Evolutionary conservation across 768 basidiomycete species (phyloP).

Genomic region (Naematelia aurantialba): DNA sequence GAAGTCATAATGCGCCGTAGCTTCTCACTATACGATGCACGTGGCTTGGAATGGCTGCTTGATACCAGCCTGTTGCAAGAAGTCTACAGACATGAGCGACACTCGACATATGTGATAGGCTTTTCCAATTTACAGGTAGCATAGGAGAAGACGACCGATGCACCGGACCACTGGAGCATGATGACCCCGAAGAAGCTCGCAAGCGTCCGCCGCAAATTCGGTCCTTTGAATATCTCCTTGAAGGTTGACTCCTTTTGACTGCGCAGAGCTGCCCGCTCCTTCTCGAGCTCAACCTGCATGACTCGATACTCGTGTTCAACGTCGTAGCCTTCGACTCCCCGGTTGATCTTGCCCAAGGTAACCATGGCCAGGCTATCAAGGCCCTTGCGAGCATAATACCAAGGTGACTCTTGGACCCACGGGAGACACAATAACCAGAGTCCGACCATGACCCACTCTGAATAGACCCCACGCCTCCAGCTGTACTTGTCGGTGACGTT

Average conservation of each 20-base stretch:
- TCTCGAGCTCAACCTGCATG: not conserved
- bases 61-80: constrained; percentile 12
- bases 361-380: not conserved
- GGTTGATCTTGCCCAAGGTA: constrained; percentile 2
- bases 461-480: constrained; percentile 3
- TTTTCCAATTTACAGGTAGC: too few relatives aligned
- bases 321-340: not conserved
- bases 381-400: constrained; percentile 6
- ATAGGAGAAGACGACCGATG: not conserved
- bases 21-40: constrained; percentile 10
- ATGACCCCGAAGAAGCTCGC: not conserved
- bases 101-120: too few relatives aligned
- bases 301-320: not conserved
- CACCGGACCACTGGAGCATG: not conserved
- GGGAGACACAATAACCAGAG: constrained; percentile 3
- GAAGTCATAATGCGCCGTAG: not conserved
- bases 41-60: constrained; percentile 15
- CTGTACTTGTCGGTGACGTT: not conserved
- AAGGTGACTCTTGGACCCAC: constrained; percentile 4
- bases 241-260: not conserved
- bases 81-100: constrained; percentile 5
- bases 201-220: not conserved
- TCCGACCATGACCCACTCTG: constrained; percentile 5
- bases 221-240: not conserved
- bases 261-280: not conserved